Evolutionary conservation across 163 green algal species (phyloP).

Genomic region (Scenedesmus sp.): DNA sequence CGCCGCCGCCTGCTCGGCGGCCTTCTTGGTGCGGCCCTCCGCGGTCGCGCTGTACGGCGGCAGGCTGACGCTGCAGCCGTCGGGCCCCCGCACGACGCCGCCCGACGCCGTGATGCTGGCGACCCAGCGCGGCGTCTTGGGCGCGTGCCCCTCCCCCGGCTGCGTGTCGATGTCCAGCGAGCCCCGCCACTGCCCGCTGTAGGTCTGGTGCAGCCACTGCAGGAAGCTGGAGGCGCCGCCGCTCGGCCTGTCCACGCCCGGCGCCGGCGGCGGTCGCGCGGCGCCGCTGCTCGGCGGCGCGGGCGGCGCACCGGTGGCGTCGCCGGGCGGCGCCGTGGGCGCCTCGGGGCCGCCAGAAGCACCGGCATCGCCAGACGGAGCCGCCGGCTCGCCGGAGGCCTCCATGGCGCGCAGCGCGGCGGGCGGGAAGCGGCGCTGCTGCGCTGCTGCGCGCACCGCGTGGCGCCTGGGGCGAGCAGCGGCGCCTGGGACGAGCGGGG

Average conservation of each 20-base stretch:
- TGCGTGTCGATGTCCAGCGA: conserved; percentile 11
- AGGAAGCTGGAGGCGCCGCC: conserved; percentile 15
- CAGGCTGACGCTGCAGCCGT: neutral
- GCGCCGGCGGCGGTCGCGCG: neutral
- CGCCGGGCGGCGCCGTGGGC: neutral
- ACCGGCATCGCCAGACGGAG: no score
- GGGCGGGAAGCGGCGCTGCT: neutral
- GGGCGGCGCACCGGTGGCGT: neutral
- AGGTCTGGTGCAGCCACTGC: conserved; percentile 32
- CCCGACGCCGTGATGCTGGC: conserved; percentile 1
- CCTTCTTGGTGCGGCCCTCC: conserved; percentile 18
- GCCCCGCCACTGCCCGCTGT: conserved; percentile 35
- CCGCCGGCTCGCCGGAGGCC: no score
- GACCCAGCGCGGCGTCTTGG: neutral
- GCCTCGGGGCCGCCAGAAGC: no score
- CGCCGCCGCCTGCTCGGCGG: conserved; percentile 17
- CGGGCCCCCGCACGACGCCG: conserved; percentile 5
- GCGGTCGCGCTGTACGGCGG: neutral
- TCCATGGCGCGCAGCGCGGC: no score
- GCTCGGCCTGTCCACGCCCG: no score
- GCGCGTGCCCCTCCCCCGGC: conserved; percentile 6
- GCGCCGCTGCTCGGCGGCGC: neutral
- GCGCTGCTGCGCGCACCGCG: neutral
- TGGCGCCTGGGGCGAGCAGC: neutral
- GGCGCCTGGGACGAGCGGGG: no score